Conservation (phyloP, 257 asterid species). For the Asclepias syriaca region DNA sequence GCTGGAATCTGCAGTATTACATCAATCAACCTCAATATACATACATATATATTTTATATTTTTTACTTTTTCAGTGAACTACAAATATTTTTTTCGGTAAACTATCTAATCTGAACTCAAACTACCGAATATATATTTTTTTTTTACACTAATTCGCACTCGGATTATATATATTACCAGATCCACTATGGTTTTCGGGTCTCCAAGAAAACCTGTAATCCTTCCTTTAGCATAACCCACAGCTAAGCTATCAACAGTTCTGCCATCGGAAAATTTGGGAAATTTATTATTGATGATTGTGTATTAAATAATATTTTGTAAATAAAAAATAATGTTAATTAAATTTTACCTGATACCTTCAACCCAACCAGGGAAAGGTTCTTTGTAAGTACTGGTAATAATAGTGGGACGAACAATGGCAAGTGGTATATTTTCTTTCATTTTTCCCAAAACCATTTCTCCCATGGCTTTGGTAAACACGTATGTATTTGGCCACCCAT, state of each 20-base stretch:
- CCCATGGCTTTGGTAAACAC: constrained; percentile 84
- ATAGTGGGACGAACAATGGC: constrained; percentile 72
- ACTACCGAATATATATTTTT: no score
- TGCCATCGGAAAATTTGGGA: constrained; percentile 19
- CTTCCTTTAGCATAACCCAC: constrained; percentile 89
- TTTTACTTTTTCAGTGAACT: no score
- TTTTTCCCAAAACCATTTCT: constrained; percentile 56
- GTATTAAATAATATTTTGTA: no score
- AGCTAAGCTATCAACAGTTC: constrained; percentile 81
- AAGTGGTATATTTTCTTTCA: constrained; percentile 40
- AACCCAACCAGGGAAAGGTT: constrained; percentile 88
- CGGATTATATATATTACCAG: constrained; percentile 27
- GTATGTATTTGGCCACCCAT: constrained; percentile 89
- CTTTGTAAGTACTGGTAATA: constrained; percentile 61
- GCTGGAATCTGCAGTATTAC: constrained; percentile 63
- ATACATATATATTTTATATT: constrained; percentile 7
- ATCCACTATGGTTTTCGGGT: constrained; percentile 57
- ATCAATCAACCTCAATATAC: background rate
- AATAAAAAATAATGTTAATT: no score
- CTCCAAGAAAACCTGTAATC: constrained; percentile 56
- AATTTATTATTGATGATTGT: no score
- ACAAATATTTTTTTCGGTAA: no score
- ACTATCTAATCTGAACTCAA: no score
- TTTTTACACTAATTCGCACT: no score
- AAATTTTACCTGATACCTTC: constrained; percentile 65